Base-by-base conservation (phyloP, 2,329 filamentous ascomycete species). In the Cytospora paraplurivora region DNA sequence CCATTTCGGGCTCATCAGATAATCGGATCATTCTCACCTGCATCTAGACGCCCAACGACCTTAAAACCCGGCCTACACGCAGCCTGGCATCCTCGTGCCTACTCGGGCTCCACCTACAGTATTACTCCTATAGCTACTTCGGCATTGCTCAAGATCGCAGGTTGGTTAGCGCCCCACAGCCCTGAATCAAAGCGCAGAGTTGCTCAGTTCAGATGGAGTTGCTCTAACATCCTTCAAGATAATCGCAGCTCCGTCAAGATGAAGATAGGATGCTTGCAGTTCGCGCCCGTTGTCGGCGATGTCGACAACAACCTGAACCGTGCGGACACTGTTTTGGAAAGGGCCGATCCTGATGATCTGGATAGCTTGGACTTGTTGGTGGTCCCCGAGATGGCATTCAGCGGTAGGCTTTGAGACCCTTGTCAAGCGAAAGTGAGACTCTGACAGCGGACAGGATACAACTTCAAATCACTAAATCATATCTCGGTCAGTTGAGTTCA, bases 381-480 rank as follows among this genome's bases (percentile, higher is more conserved):
- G 0, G 76, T 94, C 0, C 90, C 91, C 0, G 91, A 94, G 72
- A 77, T 94, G 73, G 89, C 91, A 1, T 92, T 94, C 71, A 83
- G 86, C 63, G 88, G 88, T 90, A 75, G 68, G 77, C 32, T 33
- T 34, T 12, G n/a, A 7, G 19, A n/a, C 27, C 19, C 41, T n/a
- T n/a, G n/a, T n/a, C n/a, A n/a, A n/a, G n/a, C n/a, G 19, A 35
- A n/a, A 10, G 27, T n/a, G 15, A 12, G 12, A 38, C 11, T 34
- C 56, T 57, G 13, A 60, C 21, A 65, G 52, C 62, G 34, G 44
- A 8, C 56, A 86, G 89, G 91, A 35, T 95, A 93, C 78, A 93
- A 93, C 72, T 94, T 93, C 77, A 82, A 84, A 50, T 89, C 87
- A 0, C 73, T 91, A 2, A 77, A 83, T 37, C 82, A 91, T 1